Percentiles rank a stretch among this genome's conserved stretches.
Evolutionary conservation across 2,329 filamentous ascomycete genomes (phyloP).

Genomic region (Fusarium tricinctum): DNA sequence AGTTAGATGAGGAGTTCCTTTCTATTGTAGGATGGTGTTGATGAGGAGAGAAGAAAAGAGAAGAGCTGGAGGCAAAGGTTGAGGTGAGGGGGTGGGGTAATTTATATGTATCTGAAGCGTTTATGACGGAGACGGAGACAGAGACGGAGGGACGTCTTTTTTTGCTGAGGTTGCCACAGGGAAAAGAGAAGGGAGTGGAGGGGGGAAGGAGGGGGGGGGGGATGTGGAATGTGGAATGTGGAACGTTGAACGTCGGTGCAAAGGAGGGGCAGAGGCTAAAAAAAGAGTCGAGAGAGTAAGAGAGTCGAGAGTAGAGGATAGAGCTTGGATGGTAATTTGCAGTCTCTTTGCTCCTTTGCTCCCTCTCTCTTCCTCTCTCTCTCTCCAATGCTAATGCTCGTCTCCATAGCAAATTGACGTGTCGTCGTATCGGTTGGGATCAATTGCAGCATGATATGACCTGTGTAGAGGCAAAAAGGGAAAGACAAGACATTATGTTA

Average conservation of each 20-base stretch:
- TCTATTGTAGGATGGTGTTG: slow-evolving; percentile 13
- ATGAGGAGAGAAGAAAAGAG: slow-evolving; percentile 7
- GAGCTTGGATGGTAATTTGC: slow-evolving; percentile 6
- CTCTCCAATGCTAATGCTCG: neutral
- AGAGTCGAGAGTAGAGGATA: neutral
- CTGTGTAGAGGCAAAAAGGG: slow-evolving; percentile 7
- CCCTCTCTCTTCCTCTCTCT: neutral
- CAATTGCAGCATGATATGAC: slow-evolving; percentile 25
- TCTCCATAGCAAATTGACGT: slow-evolving; percentile 30
- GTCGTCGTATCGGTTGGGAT: slow-evolving; percentile 27
- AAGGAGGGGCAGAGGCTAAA: slow-evolving; percentile 34
- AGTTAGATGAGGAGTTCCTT: slow-evolving; percentile 29
- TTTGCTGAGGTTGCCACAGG: slow-evolving; percentile 32
- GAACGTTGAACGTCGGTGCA: slow-evolving; percentile 17
- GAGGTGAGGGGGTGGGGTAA: slow-evolving; percentile 46
- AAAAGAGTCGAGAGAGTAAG: neutral
- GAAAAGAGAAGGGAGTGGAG: slow-evolving; percentile 10
- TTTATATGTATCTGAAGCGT: slow-evolving; percentile 42
- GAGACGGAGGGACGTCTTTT: slow-evolving; percentile 25
- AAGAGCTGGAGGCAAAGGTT: slow-evolving; percentile 15
- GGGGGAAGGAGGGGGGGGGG: neutral
- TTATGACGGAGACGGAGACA: slow-evolving; percentile 38
- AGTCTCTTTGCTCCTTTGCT: neutral
- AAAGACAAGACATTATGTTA: slow-evolving; percentile 22
- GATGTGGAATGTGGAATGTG: neutral